Evolutionary conservation across 139 green algal species (phyloP).

Genomic region (Pleodorina starrii): DNA sequence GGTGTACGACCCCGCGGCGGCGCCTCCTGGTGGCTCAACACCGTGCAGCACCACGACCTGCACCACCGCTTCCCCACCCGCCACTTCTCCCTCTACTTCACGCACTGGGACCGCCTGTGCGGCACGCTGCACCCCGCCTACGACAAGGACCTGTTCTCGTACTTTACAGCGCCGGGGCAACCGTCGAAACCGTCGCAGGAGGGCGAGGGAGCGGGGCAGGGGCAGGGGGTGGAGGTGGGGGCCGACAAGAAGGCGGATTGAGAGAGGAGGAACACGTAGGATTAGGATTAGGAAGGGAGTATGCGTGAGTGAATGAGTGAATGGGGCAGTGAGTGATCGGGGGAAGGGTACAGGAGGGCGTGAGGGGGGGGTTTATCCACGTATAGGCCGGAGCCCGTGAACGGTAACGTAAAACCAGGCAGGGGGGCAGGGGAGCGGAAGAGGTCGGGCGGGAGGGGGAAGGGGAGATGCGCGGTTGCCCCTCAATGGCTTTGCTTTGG

Average conservation of each 20-base stretch:
- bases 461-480: too few species aligned
- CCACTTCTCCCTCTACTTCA: constrained; percentile 95
- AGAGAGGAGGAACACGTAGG: neutral
- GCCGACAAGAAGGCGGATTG: neutral
- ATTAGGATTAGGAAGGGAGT: neutral
- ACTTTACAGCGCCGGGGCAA: neutral
- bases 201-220: neutral
- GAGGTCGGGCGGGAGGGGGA: too few species aligned
- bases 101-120: constrained; percentile 88
- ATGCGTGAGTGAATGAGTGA: neutral
- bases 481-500: too few species aligned
- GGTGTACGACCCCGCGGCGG: constrained; percentile 26
- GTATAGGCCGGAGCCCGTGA: too few species aligned
- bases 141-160: constrained; percentile 60
- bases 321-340: too few species aligned
- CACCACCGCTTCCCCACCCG: constrained; percentile 83
- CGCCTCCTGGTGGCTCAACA: constrained; percentile 81
- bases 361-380: neutral
- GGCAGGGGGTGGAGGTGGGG: neutral
- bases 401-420: too few species aligned
- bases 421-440: too few species aligned
- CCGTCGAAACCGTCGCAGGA: neutral
- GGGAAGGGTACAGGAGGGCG: neutral
- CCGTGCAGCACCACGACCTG: constrained; percentile 93
- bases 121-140: constrained; percentile 83